Percentiles rank a stretch among this genome's conserved stretches.
These are phyloP conservation scores for Zygoascus tannicola DNA, from an alignment of 805 yeast genomes.

Conservation along the genomic window DNA sequence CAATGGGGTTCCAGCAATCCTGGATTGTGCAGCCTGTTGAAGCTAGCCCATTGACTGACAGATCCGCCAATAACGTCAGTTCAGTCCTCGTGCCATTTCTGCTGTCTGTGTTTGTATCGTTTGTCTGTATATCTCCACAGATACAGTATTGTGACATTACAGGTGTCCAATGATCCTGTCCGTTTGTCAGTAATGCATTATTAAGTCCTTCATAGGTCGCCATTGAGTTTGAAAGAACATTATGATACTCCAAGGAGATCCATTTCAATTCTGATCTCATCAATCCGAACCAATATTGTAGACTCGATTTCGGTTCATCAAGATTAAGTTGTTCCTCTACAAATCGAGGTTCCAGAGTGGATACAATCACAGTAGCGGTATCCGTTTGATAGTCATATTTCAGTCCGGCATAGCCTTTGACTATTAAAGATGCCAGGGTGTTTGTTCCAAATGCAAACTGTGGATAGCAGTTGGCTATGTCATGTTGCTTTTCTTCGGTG, in stretches of 20 bases:
- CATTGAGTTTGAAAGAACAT: neutral
- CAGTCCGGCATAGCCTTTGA: neutral
- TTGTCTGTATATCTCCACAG: neutral
- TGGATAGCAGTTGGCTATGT: conserved; percentile 2
- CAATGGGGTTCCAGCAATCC: neutral
- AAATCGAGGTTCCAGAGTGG: neutral
- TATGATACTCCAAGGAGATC: neutral
- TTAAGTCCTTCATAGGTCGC: neutral
- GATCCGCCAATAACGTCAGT: neutral
- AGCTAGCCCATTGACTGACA: neutral
- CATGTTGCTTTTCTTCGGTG: neutral
- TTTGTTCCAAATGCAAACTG: neutral
- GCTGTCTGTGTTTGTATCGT: no score
- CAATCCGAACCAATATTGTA: neutral
- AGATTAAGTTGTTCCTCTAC: neutral
- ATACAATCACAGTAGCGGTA: neutral
- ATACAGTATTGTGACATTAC: neutral
- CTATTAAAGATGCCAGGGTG: neutral
- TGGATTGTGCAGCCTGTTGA: neutral
- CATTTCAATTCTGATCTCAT: neutral
- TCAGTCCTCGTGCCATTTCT: neutral
- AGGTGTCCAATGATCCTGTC: neutral
- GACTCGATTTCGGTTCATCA: neutral
- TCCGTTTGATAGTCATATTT: neutral
- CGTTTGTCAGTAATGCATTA: neutral